Base-by-base conservation (phyloP, 305 asterid species). In the Plantago coronopus region DNA sequence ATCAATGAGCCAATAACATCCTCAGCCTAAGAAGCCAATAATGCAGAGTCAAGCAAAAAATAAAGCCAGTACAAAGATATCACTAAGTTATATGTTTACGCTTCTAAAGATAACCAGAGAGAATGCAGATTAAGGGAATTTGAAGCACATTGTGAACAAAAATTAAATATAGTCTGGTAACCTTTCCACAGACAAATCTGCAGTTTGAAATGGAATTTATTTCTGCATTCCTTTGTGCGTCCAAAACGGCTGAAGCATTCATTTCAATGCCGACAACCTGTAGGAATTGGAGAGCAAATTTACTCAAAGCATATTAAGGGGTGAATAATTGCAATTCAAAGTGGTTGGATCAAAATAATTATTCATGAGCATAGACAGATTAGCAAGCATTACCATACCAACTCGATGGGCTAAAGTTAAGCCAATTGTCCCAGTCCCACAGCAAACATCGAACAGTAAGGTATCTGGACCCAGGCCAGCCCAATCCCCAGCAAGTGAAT, bases 401-500 rank as follows among this genome's bases (percentile, higher is more conserved):
- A 91, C 98, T 75, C 80, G 94, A 75, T 83, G 88, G 53, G 98
- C 91, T 69, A 91, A 72, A 67, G 91, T 84, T 65, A 91, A 75
- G 56, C 98, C 98, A 69, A 91, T 91, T 22, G 98, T 86, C 70
- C 98, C 98, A 46, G 98, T 91, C 34, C 98, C 98, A 69, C 98
- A 91, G 80, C 98, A 91, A 69, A 91, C 59, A 71, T 91, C 98
- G 57, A 91, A 91, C 74, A 91, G 91, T 62, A 89, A 72, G 10
- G 97, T 89, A 70, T 89, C 96, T 15, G 95, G 94, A 57, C 94
- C 94, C 69, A 91, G 74, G 57, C 69, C 79, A 42, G 96, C 98
- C 98, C 98, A 91, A 74, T 91, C 97, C 47, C 98, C 97, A 68
- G 98, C 96, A 64, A 91, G 95, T 37, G 88, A 77, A 69, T 89